Percentiles rank a stretch among this genome's conserved stretches.
phyloP scores from a whole-genome alignment of 345 rosid genomes.

The Hibiscus syriacus region DNA sequence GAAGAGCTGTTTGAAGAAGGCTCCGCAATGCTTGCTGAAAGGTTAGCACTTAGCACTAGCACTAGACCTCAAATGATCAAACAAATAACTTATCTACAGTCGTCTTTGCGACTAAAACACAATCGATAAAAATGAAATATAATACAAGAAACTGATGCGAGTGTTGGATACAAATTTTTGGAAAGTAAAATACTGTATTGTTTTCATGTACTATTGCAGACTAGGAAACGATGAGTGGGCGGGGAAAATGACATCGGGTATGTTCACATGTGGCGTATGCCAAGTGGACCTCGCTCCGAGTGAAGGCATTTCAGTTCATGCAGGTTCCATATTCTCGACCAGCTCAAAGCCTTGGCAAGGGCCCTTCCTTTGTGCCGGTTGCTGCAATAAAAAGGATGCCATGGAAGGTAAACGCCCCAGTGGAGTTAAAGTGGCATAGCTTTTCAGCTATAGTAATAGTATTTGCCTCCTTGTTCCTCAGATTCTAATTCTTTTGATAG shows the following conservation, averaged over 20 bases:
- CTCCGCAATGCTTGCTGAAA: slow-evolving; percentile 87
- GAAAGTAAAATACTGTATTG: background rate
- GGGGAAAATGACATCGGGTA: slow-evolving; percentile 41
- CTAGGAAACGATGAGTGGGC: slow-evolving; percentile 43
- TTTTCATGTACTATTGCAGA: slow-evolving; percentile 27
- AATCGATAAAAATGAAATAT: too few species aligned
- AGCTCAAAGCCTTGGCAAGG: slow-evolving; percentile 88
- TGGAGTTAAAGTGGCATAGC: slow-evolving; percentile 56
- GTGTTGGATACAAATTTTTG: background rate
- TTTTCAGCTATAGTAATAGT: slow-evolving; percentile 8
- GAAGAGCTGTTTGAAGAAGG: slow-evolving; percentile 98
- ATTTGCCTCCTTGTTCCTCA: slow-evolving; percentile 4
- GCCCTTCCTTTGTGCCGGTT: slow-evolving; percentile 72
- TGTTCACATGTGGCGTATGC: slow-evolving; percentile 74
- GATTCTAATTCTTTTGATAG: slow-evolving; percentile 7
- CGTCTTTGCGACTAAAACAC: too few species aligned
- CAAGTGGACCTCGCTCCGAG: slow-evolving; percentile 74
- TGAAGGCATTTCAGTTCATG: slow-evolving; percentile 79
- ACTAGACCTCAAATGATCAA: too few species aligned
- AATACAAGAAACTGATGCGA: background rate
- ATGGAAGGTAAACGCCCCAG: slow-evolving; percentile 94
- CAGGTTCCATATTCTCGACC: slow-evolving; percentile 64
- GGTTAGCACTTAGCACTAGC: slow-evolving; percentile 39
- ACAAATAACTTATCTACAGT: too few species aligned
- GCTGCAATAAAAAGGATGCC: slow-evolving; percentile 81